These are phyloP conservation scores for Phaseolus lunatus DNA, from an alignment of 306 rosid genomes.

Conservation along the genomic window DNA sequence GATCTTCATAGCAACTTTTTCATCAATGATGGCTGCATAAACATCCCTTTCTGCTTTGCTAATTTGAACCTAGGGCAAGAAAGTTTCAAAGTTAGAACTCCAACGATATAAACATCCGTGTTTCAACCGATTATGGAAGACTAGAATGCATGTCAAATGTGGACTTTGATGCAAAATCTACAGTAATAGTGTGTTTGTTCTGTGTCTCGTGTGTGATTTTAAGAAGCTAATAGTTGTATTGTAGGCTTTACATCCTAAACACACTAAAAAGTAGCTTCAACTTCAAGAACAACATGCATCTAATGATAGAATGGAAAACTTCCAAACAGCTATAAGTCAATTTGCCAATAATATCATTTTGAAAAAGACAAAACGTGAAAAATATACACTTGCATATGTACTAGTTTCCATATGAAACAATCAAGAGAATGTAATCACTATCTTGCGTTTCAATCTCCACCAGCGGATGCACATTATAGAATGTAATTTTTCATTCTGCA, in stretches of 20 bases:
- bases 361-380: conserved; percentile 21
- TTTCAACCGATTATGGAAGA: neutral
- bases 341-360: conserved; percentile 7
- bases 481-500: neutral
- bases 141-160: neutral
- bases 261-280: neutral
- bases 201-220: neutral
- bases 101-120: neutral
- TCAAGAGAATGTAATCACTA: neutral
- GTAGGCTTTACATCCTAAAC: neutral
- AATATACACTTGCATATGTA: neutral
- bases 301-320: neutral
- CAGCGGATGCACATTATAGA: neutral
- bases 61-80: conserved; percentile 60
- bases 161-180: neutral
- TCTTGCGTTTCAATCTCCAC: neutral
- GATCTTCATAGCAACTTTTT: conserved; percentile 73
- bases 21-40: conserved; percentile 76
- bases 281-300: neutral
- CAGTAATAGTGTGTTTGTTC: neutral
- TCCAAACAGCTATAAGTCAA: neutral
- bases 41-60: conserved; percentile 72
- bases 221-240: neutral
- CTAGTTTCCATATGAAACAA: conserved; percentile 8
- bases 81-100: conserved; percentile 32